Base-by-base conservation (phyloP, 2,329 filamentous ascomycete genomes). In the Raffaelea albimanens region DNA sequence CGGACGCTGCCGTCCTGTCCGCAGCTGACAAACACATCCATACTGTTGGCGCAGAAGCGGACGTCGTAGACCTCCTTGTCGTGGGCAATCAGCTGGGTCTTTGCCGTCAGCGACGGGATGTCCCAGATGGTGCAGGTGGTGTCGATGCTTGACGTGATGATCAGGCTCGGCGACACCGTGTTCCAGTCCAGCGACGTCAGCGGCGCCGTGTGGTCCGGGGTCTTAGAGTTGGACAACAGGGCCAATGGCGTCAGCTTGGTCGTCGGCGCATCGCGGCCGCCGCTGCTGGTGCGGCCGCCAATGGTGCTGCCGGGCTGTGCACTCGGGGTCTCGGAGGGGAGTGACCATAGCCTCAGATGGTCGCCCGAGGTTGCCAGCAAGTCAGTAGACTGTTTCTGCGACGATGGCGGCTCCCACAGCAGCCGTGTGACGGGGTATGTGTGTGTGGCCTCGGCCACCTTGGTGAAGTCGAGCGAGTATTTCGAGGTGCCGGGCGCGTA, bases 61-160 rank as follows among this genome's bases (percentile, higher is more conserved):
- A 98, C 93, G 63, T 98, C 93, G 60, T 95, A 98, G 5, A 98
- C 93, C 66, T 98, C 93, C 66, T 97, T 97, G 68, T 98, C 93
- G 64, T 98, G 93, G 19, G 93, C 93, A 66, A 98, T 98, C 41
- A 98, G 73, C 64, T 98, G 93, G 2, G 93, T 98, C 69, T 98
- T 98, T 45, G 93, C 93, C 1, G 93, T 98, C 53, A 98, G 73
- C 1, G 93, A 96, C 3, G 93, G 93, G 48, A 98, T 98, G 63
- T 98, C 93, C 93, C 93, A 98, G 55, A 98, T 98, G 4, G 93
- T 98, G 68, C 93, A 98, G 5, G 93, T 98, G 1, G 93, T 98
- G 62, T 98, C 93, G 60, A 98, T 98, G 63, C 90, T 97, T 3
- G 90, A 96, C 1, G 93, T 98, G 59, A 98, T 98, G 61, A 98